phyloP scores from a whole-genome alignment of 345 rosid species.

The Eucalyptus polybractea region DNA sequence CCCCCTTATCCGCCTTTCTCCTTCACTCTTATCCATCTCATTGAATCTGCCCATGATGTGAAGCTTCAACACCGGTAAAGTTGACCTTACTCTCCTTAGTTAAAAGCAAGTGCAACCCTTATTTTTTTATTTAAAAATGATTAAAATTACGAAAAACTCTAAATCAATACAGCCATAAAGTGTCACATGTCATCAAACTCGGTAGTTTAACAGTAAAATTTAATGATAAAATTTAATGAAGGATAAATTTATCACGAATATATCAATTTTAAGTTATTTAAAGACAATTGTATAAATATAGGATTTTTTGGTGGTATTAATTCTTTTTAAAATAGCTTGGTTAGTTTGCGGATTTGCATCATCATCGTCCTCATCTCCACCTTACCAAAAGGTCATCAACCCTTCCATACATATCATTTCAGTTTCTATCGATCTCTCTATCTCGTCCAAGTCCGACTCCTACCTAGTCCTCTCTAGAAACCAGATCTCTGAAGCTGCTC shows the following conservation, averaged over 20 bases:
- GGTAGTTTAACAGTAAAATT: too few species aligned
- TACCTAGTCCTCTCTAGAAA: neutral
- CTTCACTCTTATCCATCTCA: neutral
- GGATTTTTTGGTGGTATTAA: accelerated
- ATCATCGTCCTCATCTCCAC: neutral
- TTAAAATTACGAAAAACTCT: accelerated
- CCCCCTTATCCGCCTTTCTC: neutral
- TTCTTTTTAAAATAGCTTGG: neutral
- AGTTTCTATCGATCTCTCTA: neutral
- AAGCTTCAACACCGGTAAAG: neutral
- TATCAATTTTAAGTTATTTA: accelerated
- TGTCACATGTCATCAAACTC: accelerated
- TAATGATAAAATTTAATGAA: accelerated
- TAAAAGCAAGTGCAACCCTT: neutral
- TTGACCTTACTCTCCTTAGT: neutral
- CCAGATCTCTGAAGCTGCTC: neutral
- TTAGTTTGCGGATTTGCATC: neutral
- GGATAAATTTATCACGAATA: accelerated
- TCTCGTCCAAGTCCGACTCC: neutral
- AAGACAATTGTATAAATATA: accelerated
- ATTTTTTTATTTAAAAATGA: accelerated
- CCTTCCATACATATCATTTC: neutral
- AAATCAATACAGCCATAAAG: accelerated
- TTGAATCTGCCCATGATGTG: neutral
- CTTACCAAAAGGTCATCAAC: neutral